Conservation (phyloP, 257 asterid species). For the Galeopsis tetrahit region DNA sequence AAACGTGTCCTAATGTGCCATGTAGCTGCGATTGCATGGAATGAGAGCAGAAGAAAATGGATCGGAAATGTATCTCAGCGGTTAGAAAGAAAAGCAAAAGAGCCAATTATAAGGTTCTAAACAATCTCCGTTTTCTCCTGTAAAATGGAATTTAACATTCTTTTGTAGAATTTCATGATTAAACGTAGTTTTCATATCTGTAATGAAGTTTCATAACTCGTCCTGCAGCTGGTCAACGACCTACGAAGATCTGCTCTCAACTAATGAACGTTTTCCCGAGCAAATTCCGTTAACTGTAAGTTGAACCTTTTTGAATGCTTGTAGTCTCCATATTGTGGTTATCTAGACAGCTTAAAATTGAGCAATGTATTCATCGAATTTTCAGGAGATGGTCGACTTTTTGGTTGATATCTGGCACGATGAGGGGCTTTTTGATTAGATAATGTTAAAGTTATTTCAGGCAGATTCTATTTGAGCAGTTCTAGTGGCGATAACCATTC, state of each 20-base stretch:
- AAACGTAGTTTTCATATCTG: background rate
- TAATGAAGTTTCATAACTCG: conserved; percentile 1
- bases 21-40: conserved; percentile 88
- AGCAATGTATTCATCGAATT: conserved; percentile 15
- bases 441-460: conserved; percentile 26
- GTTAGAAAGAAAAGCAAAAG: conserved; percentile 59
- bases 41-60: conserved; percentile 80
- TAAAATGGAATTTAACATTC: background rate
- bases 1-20: conserved; percentile 31
- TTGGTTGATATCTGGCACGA: conserved; percentile 91
- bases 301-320: background rate
- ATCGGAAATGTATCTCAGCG: conserved; percentile 60
- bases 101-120: conserved; percentile 77
- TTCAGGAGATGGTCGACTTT: conserved; percentile 95
- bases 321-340: background rate
- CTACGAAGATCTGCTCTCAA: conserved; percentile 87
- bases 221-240: conserved; percentile 87
- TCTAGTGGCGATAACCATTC: background rate
- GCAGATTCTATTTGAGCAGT: conserved; percentile 15
- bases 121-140: conserved; percentile 18
- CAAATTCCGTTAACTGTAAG: conserved; percentile 80
- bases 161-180: background rate
- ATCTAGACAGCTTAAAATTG: background rate
- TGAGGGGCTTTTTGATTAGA: conserved; percentile 83
- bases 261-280: conserved; percentile 71